Conservation (phyloP, 164 flowering plant genomes). For the Vitis amurensis region DNA sequence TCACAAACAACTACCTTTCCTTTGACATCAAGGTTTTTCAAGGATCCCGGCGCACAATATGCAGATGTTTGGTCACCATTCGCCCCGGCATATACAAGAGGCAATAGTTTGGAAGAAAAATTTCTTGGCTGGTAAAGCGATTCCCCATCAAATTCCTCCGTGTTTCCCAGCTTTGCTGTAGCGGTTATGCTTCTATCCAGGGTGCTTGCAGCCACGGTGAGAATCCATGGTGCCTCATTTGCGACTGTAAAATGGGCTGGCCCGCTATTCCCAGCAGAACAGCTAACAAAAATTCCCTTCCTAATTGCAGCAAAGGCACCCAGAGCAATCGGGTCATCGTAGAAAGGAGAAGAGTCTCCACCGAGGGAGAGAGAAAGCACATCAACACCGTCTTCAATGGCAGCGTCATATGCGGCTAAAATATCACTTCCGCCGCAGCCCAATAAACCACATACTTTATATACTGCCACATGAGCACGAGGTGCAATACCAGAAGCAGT, state of each 20-base stretch:
- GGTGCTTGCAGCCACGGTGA: constrained; percentile 39
- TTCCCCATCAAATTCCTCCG: constrained; percentile 22
- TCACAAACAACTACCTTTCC: constrained; percentile 53
- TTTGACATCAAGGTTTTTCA: constrained; percentile 14
- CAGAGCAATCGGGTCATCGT: constrained; percentile 5
- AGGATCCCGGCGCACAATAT: constrained; percentile 21
- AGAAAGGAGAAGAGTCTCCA: constrained; percentile 6
- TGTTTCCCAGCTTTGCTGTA: constrained; percentile 26
- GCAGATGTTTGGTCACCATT: constrained; percentile 14
- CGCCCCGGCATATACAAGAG: constrained; percentile 31
- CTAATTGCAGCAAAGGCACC: constrained; percentile 30
- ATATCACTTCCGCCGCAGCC: constrained; percentile 16
- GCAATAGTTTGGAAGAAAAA: constrained; percentile 10
- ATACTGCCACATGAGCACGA: constrained; percentile 31
- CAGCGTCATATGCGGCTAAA: constrained; percentile 28
- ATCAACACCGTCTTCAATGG: constrained; percentile 35
- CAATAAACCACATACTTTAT: constrained; percentile 17
- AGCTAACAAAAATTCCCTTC: constrained; percentile 27
- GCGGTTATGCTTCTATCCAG: constrained; percentile 25
- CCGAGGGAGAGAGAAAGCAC: constrained; percentile 32
- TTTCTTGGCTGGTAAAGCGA: constrained; percentile 28
- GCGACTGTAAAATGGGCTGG: constrained; percentile 6
- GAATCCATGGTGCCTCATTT: constrained; percentile 38
- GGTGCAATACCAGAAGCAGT: constrained; percentile 34
- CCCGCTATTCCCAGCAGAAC: constrained; percentile 33